Evolutionary conservation across 1,284 basidiomycete species (phyloP).

Genomic region (Cryptococcus sp.): DNA sequence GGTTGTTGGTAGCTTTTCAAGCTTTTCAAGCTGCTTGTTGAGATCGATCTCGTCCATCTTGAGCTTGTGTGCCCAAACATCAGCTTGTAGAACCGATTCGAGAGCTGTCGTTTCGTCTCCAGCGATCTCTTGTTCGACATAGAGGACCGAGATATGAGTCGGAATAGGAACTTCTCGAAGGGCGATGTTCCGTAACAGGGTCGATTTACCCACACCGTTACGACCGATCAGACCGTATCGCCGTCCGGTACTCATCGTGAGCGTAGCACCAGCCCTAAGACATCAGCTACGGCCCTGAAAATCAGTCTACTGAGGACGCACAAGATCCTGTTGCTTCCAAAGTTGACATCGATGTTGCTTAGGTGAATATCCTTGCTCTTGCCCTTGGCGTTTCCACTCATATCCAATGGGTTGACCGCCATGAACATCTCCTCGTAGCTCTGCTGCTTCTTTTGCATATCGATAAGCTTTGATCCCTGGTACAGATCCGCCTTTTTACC

Average conservation of each 20-base stretch:
- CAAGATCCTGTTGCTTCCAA: conserved; percentile 89
- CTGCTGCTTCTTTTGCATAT: conserved; percentile 91
- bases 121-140: conserved; percentile 96
- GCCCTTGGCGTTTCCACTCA: conserved; percentile 68
- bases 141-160: conserved; percentile 86
- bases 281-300: neutral
- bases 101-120: conserved; percentile 92
- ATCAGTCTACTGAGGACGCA: conserved; percentile 34
- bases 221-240: conserved; percentile 68
- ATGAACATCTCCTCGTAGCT: conserved; percentile 98
- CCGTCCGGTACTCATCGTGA: conserved; percentile 84
- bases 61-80: conserved; percentile 90
- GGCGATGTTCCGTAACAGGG: conserved; percentile 91
- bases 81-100: conserved; percentile 91
- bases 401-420: conserved; percentile 96
- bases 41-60: conserved; percentile 73
- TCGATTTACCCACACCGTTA: conserved; percentile 94
- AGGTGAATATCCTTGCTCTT: conserved; percentile 97
- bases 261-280: conserved; percentile 55
- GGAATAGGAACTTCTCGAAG: conserved; percentile 92
- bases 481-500: conserved; percentile 75
- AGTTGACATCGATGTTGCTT: conserved; percentile 91
- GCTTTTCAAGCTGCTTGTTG: conserved; percentile 64
- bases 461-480: conserved; percentile 91
- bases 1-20: conserved; percentile 54